Percentiles rank a stretch among this genome's conserved stretches.
These are phyloP conservation scores for Cutaneotrichosporon cavernicola DNA, from an alignment of 1,284 basidiomycete genomes.

Conservation along the genomic window DNA sequence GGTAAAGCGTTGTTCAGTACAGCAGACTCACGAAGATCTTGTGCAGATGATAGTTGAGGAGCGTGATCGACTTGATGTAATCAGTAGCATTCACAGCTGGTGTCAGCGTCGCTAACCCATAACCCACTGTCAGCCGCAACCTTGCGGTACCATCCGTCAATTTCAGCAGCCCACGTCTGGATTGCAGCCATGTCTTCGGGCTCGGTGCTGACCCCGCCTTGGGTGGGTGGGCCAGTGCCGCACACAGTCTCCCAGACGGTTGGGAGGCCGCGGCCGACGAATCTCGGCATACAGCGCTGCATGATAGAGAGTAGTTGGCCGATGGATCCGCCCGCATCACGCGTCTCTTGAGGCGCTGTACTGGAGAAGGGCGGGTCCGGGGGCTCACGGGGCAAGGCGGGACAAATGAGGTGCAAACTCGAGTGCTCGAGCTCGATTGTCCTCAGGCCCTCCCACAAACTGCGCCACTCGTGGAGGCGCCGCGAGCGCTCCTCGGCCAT, in stretches of 20 bases:
- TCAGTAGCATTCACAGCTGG: constrained; percentile 15
- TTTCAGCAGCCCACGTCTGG: constrained; percentile 25
- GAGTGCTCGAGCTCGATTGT: constrained; percentile 32
- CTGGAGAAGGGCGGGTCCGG: constrained; percentile 25
- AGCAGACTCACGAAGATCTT: constrained; percentile 25
- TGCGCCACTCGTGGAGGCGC: constrained; percentile 25
- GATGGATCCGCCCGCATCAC: constrained; percentile 20
- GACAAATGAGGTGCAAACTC: constrained; percentile 28
- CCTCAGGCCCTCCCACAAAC: constrained; percentile 30
- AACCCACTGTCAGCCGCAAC: constrained; percentile 18
- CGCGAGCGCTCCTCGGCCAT: constrained; percentile 25
- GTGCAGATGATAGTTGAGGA: constrained; percentile 33
- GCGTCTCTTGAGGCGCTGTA: not conserved
- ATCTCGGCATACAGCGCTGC: constrained; percentile 28
- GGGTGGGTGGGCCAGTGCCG: not conserved
- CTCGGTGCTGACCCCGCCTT: constrained; percentile 8
- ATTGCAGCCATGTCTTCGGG: constrained; percentile 26
- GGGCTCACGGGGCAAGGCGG: constrained; percentile 21
- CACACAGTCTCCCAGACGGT: constrained; percentile 30
- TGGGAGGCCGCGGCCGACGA: constrained; percentile 29
- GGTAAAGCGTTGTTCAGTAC: not conserved
- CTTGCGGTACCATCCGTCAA: constrained; percentile 26
- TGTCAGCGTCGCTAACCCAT: not conserved
- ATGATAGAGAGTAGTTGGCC: constrained; percentile 30
- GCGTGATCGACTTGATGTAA: constrained; percentile 24